Evolutionary conservation across 2,329 filamentous ascomycete species (phyloP).

Genomic region (Chrysoporthe deuterocubensis): DNA sequence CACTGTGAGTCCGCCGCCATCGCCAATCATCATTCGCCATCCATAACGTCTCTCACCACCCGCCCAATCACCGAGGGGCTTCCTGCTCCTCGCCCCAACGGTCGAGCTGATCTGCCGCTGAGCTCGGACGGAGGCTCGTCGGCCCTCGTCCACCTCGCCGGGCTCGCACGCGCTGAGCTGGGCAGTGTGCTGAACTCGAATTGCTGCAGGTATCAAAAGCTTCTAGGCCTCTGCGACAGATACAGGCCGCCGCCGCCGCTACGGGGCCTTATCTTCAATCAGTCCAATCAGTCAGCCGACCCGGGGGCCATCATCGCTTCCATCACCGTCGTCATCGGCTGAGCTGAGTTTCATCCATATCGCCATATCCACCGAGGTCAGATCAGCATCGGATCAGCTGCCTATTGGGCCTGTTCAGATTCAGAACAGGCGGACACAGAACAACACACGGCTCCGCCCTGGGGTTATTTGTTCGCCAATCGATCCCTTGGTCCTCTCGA

Average conservation of each 20-base stretch:
- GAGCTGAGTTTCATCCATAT: not conserved
- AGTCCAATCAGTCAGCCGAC: not conserved
- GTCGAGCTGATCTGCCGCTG: not conserved
- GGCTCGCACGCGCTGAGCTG: not conserved
- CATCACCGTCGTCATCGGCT: constrained; percentile 7
- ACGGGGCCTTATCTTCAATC: not conserved
- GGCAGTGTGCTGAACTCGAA: not conserved
- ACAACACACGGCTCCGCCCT: constrained; percentile 10
- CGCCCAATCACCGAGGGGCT: not conserved
- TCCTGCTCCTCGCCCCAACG: not conserved
- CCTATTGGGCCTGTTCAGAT: not conserved
- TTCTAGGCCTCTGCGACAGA: not conserved
- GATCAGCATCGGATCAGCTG: not conserved
- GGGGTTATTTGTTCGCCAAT: constrained; percentile 12
- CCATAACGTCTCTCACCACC: not conserved
- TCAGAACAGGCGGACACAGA: constrained; percentile 1
- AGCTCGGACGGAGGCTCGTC: not conserved
- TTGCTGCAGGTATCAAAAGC: not conserved
- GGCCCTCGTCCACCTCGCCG: not conserved
- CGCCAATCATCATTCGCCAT: constrained; percentile 4
- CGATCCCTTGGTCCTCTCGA: not conserved
- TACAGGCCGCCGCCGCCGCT: not conserved
- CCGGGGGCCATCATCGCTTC: not conserved
- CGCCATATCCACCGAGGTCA: not conserved
- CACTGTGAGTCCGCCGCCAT: not conserved